A percentile compares a stretch with the other conserved stretches of the same genome.
These are phyloP conservation scores for Gypsophila paniculata DNA, from an alignment of 179 eudicot species.

Conservation along the genomic window DNA sequence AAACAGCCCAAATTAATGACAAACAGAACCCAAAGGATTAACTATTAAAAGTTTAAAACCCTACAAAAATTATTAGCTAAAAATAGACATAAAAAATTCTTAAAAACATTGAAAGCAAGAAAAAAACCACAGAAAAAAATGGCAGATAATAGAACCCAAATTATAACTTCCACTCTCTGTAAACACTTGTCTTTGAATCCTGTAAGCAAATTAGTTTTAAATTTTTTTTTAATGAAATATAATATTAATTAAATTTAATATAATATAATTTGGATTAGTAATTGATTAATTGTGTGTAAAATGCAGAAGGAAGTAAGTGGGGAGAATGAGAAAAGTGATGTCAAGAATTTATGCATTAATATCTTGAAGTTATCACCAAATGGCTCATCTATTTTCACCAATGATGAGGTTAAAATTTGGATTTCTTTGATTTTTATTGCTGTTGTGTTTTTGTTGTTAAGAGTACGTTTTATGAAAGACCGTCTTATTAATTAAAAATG, in stretches of 20 bases:
- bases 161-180: slow-evolving; percentile 47
- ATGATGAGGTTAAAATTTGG: no score
- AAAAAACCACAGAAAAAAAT: slow-evolving; percentile 11
- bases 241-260: no score
- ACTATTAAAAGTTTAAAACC: background rate
- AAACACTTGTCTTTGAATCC: slow-evolving; percentile 46
- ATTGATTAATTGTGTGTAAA: background rate
- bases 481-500: no score
- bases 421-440: no score
- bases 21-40: background rate
- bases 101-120: background rate
- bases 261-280: background rate
- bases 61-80: background rate
- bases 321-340: slow-evolving; percentile 43
- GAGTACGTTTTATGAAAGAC: no score
- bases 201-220: slow-evolving; percentile 30
- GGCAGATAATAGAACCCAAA: slow-evolving; percentile 36
- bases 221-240: no score
- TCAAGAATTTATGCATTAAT: slow-evolving; percentile 53
- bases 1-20: no score
- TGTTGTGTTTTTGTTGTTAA: background rate
- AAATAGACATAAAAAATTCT: no score
- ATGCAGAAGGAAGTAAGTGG: slow-evolving; percentile 46
- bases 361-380: slow-evolving; percentile 36
- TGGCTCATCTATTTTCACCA: slow-evolving; percentile 32